phyloP scores from a whole-genome alignment of 257 asterid species.

The Solanum piurae region DNA sequence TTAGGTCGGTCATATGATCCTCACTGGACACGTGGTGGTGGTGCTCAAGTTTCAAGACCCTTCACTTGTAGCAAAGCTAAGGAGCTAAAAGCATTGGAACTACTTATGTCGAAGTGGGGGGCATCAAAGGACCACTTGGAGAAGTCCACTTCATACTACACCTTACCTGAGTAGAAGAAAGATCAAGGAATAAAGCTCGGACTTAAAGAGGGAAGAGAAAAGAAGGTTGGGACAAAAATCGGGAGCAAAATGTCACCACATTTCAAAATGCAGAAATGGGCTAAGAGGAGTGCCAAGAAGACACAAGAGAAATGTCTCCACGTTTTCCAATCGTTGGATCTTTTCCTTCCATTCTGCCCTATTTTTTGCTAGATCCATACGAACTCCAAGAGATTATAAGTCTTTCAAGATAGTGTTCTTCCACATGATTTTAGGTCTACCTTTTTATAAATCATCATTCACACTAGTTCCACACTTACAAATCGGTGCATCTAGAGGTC shows the following conservation, averaged over 20 bases:
- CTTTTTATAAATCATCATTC: neutral
- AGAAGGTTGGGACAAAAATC: neutral
- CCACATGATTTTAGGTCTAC: neutral
- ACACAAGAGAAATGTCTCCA: neutral
- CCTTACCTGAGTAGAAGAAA: neutral
- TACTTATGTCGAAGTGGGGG: neutral
- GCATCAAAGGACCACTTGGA: neutral
- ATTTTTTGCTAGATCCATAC: neutral
- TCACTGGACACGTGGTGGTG: neutral
- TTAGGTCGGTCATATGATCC: neutral
- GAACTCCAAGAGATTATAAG: neutral
- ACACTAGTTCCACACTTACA: neutral
- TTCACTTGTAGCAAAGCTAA: neutral
- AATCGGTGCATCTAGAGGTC: neutral
- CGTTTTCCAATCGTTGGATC: neutral
- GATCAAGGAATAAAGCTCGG: neutral
- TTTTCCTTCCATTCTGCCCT: neutral
- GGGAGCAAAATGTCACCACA: neutral
- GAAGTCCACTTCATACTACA: neutral
- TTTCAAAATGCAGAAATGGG: neutral
- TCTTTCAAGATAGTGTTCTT: neutral
- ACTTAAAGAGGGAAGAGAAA: neutral
- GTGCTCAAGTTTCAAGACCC: neutral
- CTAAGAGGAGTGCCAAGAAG: neutral
- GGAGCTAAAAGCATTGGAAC: neutral